Percentiles rank a stretch among this genome's conserved stretches.
Conservation (phyloP, 2,329 filamentous ascomycete genomes). For the Penicillium sp. region DNA sequence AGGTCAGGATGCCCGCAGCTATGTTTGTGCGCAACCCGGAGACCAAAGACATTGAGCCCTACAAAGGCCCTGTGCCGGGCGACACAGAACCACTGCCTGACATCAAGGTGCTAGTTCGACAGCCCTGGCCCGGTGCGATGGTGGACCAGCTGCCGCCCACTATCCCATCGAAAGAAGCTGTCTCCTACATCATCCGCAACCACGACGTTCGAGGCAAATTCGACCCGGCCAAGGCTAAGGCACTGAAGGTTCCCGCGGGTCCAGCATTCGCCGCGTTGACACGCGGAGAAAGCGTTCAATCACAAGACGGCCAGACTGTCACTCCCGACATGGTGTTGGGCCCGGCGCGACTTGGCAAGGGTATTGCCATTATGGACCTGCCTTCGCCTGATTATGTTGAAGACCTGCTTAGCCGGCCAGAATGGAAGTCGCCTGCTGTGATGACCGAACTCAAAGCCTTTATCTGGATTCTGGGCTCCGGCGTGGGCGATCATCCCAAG, state of each 20-base stretch:
- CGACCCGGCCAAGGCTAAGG: conserved; percentile 58
- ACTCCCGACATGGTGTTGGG: conserved; percentile 85
- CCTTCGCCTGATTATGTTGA: conserved; percentile 67
- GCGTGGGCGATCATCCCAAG: conserved; percentile 58
- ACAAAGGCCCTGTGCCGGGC: conserved; percentile 63
- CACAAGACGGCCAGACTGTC: conserved; percentile 62
- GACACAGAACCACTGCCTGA: conserved; percentile 52
- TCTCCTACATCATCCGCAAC: conserved; percentile 82
- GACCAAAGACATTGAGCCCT: conserved; percentile 62
- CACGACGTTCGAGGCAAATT: conserved; percentile 78
- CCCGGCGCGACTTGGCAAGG: conserved; percentile 61
- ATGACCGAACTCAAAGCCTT: conserved; percentile 64
- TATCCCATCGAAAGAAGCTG: conserved; percentile 59
- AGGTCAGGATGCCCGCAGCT: conserved; percentile 63
- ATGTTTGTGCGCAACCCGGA: conserved; percentile 63
- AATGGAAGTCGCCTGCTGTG: conserved; percentile 63
- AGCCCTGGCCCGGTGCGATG: conserved; percentile 71
- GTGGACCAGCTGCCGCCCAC: conserved; percentile 65
- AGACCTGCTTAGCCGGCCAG: conserved; percentile 62
- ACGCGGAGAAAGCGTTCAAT: conserved; percentile 58
- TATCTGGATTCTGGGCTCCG: conserved; percentile 75
- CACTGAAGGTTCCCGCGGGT: conserved; percentile 60
- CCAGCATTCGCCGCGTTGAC: conserved; percentile 58
- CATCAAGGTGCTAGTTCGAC: conserved; percentile 66
- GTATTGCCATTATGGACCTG: conserved; percentile 75